phyloP scores from a whole-genome alignment of 768 basidiomycete species.

The Tephrocybe sp. region DNA sequence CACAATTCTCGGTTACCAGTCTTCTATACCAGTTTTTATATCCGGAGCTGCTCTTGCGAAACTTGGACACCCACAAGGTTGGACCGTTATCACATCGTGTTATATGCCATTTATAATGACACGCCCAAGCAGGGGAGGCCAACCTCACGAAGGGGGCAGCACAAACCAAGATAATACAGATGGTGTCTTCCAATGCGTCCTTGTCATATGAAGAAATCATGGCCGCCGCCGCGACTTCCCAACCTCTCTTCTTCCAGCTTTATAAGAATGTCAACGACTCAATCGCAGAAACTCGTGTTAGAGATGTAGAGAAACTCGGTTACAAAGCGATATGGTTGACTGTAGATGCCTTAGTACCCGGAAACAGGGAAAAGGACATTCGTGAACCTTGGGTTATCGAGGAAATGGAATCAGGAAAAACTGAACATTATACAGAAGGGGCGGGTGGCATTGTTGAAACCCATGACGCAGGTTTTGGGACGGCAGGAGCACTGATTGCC shows the following conservation, averaged over 20 bases:
- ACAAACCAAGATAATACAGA: conserved; percentile 73
- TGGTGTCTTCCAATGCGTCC: conserved; percentile 81
- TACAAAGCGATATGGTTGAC: conserved; percentile 92
- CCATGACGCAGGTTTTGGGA: conserved; percentile 51
- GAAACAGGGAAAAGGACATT: conserved; percentile 78
- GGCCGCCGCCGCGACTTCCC: conserved; percentile 49
- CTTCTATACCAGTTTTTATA: conserved; percentile 80
- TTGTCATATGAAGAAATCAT: conserved; percentile 66
- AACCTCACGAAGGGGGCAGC: conserved; percentile 78
- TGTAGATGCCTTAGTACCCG: conserved; percentile 83
- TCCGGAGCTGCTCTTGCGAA: conserved; percentile 83
- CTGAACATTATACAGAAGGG: conserved; percentile 26
- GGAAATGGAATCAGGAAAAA: conserved; percentile 48
- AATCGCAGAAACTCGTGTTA: conserved; percentile 67
- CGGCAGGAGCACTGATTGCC: conserved; percentile 64
- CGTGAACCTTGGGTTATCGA: conserved; percentile 59
- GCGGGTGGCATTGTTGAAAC: conserved; percentile 32
- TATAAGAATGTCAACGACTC: conserved; percentile 78
- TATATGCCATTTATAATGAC: neutral
- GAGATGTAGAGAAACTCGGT: conserved; percentile 68
- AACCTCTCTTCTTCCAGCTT: conserved; percentile 79
- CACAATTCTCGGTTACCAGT: conserved; percentile 68
- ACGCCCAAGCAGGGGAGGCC: conserved; percentile 57
- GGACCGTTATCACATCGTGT: conserved; percentile 7
- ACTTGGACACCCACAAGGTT: conserved; percentile 82